Conservation (phyloP, 345 rosid species). For the Pistacia vera region DNA sequence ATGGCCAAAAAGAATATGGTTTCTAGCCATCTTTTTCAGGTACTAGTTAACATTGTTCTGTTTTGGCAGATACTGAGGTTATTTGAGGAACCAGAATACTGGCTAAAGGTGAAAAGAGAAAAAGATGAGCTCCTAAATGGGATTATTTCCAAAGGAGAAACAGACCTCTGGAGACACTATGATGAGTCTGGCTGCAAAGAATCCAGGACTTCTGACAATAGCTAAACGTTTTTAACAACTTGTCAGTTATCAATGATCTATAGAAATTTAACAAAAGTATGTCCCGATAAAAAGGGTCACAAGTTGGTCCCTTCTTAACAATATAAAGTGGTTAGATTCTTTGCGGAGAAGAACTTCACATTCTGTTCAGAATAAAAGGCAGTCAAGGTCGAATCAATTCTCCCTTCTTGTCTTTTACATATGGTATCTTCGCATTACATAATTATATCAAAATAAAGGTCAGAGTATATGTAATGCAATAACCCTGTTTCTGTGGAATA, state of each 20-base stretch:
- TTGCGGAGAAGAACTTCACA: neutral
- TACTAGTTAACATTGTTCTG: neutral
- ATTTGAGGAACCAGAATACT: constrained; percentile 32
- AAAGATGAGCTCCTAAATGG: constrained; percentile 27
- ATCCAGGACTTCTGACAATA: neutral
- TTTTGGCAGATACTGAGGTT: constrained; percentile 34
- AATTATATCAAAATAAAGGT: neutral
- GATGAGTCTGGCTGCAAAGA: neutral
- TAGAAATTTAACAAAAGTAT: neutral
- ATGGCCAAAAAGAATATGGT: no score
- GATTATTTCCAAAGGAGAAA: constrained; percentile 23
- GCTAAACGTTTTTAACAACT: neutral
- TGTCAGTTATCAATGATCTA: neutral
- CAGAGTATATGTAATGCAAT: neutral
- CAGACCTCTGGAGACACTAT: constrained; percentile 14
- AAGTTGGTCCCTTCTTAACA: no score
- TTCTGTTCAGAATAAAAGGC: neutral
- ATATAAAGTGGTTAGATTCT: neutral
- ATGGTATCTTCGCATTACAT: neutral
- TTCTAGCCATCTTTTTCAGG: neutral
- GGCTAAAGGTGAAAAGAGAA: constrained; percentile 27
- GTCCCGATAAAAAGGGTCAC: neutral
- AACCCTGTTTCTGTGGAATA: neutral
- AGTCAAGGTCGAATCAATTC: neutral
- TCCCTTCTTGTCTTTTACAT: neutral